Conservation (phyloP, 345 rosid genomes). For the Syzygium oleosum region DNA sequence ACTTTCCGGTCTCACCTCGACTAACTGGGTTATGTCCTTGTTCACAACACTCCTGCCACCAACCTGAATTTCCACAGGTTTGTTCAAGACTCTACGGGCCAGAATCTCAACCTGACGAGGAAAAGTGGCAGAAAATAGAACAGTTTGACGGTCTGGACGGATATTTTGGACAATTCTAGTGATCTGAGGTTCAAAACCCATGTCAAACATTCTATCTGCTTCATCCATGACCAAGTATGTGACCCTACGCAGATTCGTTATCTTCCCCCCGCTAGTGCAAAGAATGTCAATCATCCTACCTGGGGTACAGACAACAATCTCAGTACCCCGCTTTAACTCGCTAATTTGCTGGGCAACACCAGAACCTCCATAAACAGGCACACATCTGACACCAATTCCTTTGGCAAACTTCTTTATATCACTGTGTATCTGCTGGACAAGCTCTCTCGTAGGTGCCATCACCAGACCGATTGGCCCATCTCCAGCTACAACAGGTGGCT, state of each 20-base stretch:
- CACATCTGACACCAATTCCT: slow-evolving; percentile 70
- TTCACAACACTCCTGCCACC: slow-evolving; percentile 99
- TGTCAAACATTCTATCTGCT: slow-evolving; percentile 98
- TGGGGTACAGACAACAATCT: slow-evolving; percentile 96
- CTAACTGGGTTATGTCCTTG: slow-evolving; percentile 82
- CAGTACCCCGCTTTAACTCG: slow-evolving; percentile 88
- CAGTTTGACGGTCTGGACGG: slow-evolving; percentile 91
- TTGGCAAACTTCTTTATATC: slow-evolving; percentile 81
- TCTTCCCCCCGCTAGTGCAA: slow-evolving; percentile 90
- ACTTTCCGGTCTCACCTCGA: slow-evolving; percentile 88
- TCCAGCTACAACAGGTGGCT: slow-evolving; percentile 88
- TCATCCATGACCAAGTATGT: slow-evolving; percentile 93
- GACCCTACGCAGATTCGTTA: slow-evolving; percentile 78
- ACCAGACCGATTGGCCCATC: slow-evolving; percentile 95
- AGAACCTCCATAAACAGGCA: slow-evolving; percentile 94
- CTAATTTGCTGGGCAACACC: slow-evolving; percentile 99
- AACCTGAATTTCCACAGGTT: slow-evolving; percentile 85
- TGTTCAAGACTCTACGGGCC: slow-evolving; percentile 82
- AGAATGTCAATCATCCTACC: slow-evolving; percentile 98
- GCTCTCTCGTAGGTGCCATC: slow-evolving; percentile 99
- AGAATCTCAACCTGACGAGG: slow-evolving; percentile 94
- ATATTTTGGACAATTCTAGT: slow-evolving; percentile 92
- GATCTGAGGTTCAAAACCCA: slow-evolving; percentile 97
- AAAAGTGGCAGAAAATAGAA: slow-evolving; percentile 91
- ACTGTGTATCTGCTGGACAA: slow-evolving; percentile 93